Evolutionary conservation across 192 early-diverging fungal genomes (phyloP).

Genomic region (Rhizophagus clarus): DNA sequence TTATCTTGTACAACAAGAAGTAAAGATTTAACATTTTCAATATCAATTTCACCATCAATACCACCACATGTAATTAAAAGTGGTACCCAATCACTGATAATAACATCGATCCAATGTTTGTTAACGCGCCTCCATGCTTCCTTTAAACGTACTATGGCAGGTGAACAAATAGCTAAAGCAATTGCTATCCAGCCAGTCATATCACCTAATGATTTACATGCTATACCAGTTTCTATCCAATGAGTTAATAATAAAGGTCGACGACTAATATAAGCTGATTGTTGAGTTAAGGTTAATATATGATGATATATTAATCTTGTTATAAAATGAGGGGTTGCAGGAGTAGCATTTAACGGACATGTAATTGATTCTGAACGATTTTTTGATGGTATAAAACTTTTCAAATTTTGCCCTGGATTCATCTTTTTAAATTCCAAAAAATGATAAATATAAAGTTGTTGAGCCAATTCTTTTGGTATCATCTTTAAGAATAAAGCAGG

Average conservation of each 20-base stretch:
- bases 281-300: slow-evolving; percentile 55
- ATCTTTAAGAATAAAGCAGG: slow-evolving; percentile 64
- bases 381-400: slow-evolving; percentile 42
- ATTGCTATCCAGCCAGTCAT: slow-evolving; percentile 67
- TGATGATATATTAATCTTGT: slow-evolving; percentile 70
- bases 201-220: slow-evolving; percentile 58
- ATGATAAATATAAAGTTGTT: slow-evolving; percentile 74
- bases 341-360: slow-evolving; percentile 42
- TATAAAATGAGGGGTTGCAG: slow-evolving; percentile 69
- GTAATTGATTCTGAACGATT: slow-evolving; percentile 32
- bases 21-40: slow-evolving; percentile 32
- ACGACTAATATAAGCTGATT: slow-evolving; percentile 49
- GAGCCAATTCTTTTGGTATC: slow-evolving; percentile 60
- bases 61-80: slow-evolving; percentile 39
- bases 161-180: slow-evolving; percentile 67
- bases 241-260: slow-evolving; percentile 62
- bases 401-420: slow-evolving; percentile 27
- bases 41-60: slow-evolving; percentile 56
- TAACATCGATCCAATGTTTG: slow-evolving; percentile 46
- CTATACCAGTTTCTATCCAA: slow-evolving; percentile 69
- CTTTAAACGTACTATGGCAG: slow-evolving; percentile 63
- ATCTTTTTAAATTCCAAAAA: slow-evolving; percentile 30
- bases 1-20: slow-evolving; percentile 27
- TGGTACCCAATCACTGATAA: slow-evolving; percentile 62
- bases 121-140: slow-evolving; percentile 72